These are phyloP conservation scores for Trematosphaeria pertusa DNA, from an alignment of 2,329 filamentous ascomycete species.

Conservation along the genomic window DNA sequence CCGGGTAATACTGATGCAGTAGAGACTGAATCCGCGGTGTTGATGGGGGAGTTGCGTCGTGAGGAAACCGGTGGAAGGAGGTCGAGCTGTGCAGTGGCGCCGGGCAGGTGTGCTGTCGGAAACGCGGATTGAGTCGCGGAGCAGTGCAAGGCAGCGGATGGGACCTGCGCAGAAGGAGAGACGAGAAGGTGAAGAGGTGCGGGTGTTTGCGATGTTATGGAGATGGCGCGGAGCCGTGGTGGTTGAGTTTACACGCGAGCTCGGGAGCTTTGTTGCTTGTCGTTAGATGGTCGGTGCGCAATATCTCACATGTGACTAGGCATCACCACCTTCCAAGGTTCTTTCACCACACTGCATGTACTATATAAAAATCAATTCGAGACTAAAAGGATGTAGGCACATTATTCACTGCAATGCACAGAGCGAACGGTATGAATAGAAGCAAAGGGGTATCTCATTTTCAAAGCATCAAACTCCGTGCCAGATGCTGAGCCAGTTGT, in stretches of 20 bases:
- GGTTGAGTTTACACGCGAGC: conserved; percentile 22
- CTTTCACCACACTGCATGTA: too few relatives aligned
- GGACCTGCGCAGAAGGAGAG: conserved; percentile 36
- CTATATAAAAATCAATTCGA: too few relatives aligned
- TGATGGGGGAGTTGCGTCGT: conserved; percentile 29
- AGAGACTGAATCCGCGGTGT: conserved; percentile 25
- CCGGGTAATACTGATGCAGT: conserved; percentile 14
- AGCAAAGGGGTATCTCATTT: conserved; percentile 40
- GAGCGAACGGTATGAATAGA: too few relatives aligned
- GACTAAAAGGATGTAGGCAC: too few relatives aligned
- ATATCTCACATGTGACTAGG: too few relatives aligned
- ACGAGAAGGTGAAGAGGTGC: conserved; percentile 35
- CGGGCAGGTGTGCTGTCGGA: conserved; percentile 31
- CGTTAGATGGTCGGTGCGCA: neutral
- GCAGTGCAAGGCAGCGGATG: conserved; percentile 19
- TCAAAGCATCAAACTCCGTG: conserved; percentile 29
- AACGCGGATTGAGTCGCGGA: conserved; percentile 14
- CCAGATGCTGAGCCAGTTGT: conserved; percentile 17
- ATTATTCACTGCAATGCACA: too few relatives aligned
- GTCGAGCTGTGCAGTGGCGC: conserved; percentile 47
- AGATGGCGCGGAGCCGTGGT: conserved; percentile 40
- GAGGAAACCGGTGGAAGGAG: conserved; percentile 45
- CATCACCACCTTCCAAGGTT: too few relatives aligned
- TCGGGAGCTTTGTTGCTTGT: conserved; percentile 9
- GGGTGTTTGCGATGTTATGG: too few relatives aligned